Percentiles rank a stretch among this genome's conserved stretches.
phyloP scores from a whole-genome alignment of 371 early-diverging fungal genomes.

The Mucor mucedo region DNA sequence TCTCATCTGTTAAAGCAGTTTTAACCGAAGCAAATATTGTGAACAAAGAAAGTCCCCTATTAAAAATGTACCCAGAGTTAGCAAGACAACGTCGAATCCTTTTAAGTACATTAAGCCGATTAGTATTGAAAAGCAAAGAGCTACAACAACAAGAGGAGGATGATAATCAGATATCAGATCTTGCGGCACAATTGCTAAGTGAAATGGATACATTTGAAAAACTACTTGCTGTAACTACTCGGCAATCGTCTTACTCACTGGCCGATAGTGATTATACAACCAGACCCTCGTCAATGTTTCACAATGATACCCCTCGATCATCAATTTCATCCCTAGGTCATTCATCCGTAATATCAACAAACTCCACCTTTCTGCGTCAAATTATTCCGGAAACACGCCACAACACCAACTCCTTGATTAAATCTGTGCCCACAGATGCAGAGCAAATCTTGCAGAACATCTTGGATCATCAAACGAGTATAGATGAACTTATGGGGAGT shows the following conservation, averaged over 20 bases:
- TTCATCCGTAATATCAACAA: conserved; percentile 23
- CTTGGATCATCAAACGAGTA: conserved; percentile 34
- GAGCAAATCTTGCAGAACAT: conserved; percentile 38
- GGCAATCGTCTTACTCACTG: conserved; percentile 5
- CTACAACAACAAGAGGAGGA: conserved; percentile 25
- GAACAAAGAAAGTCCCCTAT: conserved; percentile 45
- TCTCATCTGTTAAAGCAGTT: conserved; percentile 45
- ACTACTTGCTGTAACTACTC: conserved; percentile 12
- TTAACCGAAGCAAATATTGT: conserved; percentile 47
- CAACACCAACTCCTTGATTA: conserved; percentile 32
- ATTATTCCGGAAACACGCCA: conserved; percentile 28
- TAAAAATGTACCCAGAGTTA: conserved; percentile 45
- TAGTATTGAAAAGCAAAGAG: conserved; percentile 50
- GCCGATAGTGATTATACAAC: conserved; percentile 18
- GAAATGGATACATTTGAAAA: conserved; percentile 41
- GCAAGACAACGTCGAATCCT: conserved; percentile 47
- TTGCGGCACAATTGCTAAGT: conserved; percentile 37
- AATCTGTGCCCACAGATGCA: conserved; percentile 33
- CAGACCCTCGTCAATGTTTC: conserved; percentile 18
- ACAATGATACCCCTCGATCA: conserved; percentile 26
- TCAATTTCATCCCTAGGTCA: conserved; percentile 31
- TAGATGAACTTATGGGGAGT: conserved; percentile 33
- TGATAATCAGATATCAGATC: conserved; percentile 16
- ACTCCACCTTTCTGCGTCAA: conserved; percentile 25
- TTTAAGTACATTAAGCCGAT: conserved; percentile 39